Evolutionary conservation across 2,329 filamentous ascomycete species (phyloP).

Genomic region (Bipolaris cookei): DNA sequence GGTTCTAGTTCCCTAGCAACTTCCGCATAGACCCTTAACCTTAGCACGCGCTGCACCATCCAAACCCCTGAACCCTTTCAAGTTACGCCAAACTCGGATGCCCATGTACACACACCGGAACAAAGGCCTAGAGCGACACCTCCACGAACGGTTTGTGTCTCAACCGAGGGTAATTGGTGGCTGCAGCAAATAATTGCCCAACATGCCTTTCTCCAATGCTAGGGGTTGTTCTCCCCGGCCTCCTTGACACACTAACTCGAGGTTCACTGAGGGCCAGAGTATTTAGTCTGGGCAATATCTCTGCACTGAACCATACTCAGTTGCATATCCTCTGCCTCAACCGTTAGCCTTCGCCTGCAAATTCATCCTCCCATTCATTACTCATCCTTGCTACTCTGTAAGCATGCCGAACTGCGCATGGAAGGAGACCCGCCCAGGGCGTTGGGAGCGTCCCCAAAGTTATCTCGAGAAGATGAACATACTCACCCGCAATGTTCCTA

Average conservation of each 20-base stretch:
- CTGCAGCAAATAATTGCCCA: not conserved
- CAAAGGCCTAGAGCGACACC: not conserved
- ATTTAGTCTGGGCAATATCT: not conserved
- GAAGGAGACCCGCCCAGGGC: slow-evolving; percentile 35
- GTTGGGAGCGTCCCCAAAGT: slow-evolving; percentile 33
- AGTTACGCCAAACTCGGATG: not conserved
- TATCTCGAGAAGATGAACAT: slow-evolving; percentile 33
- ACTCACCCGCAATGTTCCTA: slow-evolving; percentile 32
- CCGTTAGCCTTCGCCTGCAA: not conserved
- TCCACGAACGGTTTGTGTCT: not conserved
- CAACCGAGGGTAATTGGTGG: not conserved
- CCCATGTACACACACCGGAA: not conserved
- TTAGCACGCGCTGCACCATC: not conserved
- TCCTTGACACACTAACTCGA: not conserved
- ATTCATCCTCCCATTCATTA: not conserved
- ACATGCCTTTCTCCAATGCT: not conserved
- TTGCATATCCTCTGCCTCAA: not conserved
- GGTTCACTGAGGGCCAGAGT: not conserved
- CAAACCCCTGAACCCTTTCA: not conserved
- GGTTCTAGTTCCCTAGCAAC: not conserved
- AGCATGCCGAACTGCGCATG: slow-evolving; percentile 19
- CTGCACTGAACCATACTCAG: no score
- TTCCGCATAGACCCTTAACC: not conserved
- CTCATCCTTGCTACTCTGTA: not conserved
- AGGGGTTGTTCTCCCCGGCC: not conserved